Evolutionary conservation across 2,329 filamentous ascomycete species (phyloP), one percentile per base, ranked within the genome.

Genomic region (Cytospora mali): DNA sequence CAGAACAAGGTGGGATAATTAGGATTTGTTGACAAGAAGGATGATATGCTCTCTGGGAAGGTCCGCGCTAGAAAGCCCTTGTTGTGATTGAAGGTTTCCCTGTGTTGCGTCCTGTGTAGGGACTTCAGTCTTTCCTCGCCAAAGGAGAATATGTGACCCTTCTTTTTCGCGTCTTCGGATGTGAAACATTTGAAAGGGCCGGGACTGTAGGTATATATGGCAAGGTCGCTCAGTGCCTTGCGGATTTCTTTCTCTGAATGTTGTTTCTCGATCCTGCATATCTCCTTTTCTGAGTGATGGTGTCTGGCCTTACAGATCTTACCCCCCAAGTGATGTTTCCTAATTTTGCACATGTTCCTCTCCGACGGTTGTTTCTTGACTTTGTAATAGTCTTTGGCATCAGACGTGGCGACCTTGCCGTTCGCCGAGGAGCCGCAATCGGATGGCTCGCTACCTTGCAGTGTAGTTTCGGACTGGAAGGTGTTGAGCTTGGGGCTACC

Each of bases 11-110:
- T 88, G 0, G 95, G 95, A 70, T 98, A 51, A 29, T 65, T 93
- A 42, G 94, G 95, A 73, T 99, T 99, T n/a, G 91, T 91, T 49
- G 93, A 97, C 69, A 88, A 87, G 57, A 97, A 83, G 33, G 93
- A 88, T 65, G 85, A 83, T 2, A 86, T 88, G 25, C 63, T 58
- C 48, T 89, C 89, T 5, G 95, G 95, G 72, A 97, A 99, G 10
- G 96, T 92, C 31, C 95, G 88, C 85, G 97, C 97, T 66, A 97
- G 84, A 75, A 89, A 93, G 56, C 85, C 83, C 70, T 91, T 88
- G 76, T 99, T 99, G 78, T 99, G 95, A 55, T 86, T 83, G 70
- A 96, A 92, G 46, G 98, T 85, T 57, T 88, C 88, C 66, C 85
- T 88, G 54, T 92, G 84, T 67, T 86, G 86, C 68, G 91, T 88